Conservation (phyloP, 169 alveolate genomes). For the Plasmodium gonderi region DNA sequence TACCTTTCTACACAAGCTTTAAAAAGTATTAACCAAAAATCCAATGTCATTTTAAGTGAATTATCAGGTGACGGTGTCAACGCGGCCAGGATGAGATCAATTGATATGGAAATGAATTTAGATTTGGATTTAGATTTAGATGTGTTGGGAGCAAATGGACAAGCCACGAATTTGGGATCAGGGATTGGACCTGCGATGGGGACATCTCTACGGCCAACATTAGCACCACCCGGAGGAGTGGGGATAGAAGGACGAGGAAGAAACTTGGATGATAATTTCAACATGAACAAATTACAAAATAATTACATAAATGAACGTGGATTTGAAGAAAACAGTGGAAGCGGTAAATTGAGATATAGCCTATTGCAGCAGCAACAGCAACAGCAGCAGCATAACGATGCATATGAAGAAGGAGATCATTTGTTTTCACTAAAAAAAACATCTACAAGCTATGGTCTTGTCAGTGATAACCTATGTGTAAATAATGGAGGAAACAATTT, state of each 20-base stretch:
- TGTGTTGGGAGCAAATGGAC: background rate
- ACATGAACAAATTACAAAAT: conserved; percentile 1
- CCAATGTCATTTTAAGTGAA: conserved; percentile 12
- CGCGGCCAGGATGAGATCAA: conserved; percentile 2
- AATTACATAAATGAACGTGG: background rate
- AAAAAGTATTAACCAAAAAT: conserved; percentile 23
- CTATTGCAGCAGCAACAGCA: background rate
- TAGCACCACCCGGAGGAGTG: background rate
- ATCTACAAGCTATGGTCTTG: background rate
- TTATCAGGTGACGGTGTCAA: background rate
- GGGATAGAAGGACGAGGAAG: too few relatives aligned
- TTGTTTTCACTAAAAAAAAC: background rate
- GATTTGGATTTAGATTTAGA: background rate
- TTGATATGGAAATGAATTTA: background rate
- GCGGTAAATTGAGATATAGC: background rate
- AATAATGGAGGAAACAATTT: background rate
- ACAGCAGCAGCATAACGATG: background rate
- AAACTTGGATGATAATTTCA: background rate
- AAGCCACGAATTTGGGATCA: background rate
- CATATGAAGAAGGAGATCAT: background rate
- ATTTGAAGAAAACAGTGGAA: background rate
- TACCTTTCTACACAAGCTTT: conserved; percentile 63
- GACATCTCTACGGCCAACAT: background rate
- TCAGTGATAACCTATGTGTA: background rate
- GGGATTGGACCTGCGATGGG: background rate